These are phyloP conservation scores for Rhizopogon vinicolor DNA, from an alignment of 768 basidiomycete species.

Conservation along the genomic window DNA sequence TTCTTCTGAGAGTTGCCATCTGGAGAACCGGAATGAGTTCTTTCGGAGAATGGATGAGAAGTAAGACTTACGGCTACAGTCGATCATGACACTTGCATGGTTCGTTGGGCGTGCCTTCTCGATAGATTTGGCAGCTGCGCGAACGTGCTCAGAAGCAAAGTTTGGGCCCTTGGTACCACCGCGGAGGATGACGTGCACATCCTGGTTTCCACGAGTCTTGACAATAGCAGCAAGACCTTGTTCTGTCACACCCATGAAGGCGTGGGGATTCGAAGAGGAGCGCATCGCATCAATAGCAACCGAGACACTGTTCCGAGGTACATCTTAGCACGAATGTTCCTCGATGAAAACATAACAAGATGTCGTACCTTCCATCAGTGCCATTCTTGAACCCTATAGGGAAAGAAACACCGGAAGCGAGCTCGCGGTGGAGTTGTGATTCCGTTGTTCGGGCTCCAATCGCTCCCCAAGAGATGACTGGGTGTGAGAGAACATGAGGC, in stretches of 20 bases:
- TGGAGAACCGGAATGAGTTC: conserved; percentile 16
- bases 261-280: conserved; percentile 86
- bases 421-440: conserved; percentile 94
- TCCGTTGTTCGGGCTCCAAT: conserved; percentile 98
- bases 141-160: conserved; percentile 70
- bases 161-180: conserved; percentile 93
- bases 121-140: conserved; percentile 56
- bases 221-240: conserved; percentile 93
- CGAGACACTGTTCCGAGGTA: conserved; percentile 43
- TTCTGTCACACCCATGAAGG: conserved; percentile 92
- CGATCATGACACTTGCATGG: conserved; percentile 79
- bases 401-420: conserved; percentile 94
- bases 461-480: conserved; percentile 87
- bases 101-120: conserved; percentile 51
- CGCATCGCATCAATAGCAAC: conserved; percentile 98
- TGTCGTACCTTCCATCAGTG: conserved; percentile 77
- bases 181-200: conserved; percentile 94
- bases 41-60: background rate
- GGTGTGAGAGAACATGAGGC: conserved; percentile 3
- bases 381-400: conserved; percentile 99
- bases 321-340: conserved; percentile 1
- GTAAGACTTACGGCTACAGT: conserved; percentile 65
- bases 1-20: conserved; percentile 97
- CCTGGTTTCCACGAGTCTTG: conserved; percentile 77
- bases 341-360: background rate